Conservation (phyloP, 2,329 filamentous ascomycete genomes). For the Fusarium humuli region DNA sequence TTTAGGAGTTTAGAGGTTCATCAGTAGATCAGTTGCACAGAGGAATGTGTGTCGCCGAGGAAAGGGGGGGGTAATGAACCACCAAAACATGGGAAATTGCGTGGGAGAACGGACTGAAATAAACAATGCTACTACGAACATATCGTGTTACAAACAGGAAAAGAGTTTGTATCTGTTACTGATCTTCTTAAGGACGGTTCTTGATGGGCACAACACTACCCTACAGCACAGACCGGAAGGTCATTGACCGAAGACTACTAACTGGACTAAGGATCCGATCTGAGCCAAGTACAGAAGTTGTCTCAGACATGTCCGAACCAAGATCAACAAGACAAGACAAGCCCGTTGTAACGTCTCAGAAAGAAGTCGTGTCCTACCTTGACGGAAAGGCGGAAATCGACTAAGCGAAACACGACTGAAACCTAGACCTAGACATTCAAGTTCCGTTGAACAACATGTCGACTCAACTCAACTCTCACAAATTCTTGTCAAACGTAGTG, state of each 20-base stretch:
- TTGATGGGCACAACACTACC: slow-evolving; percentile 12
- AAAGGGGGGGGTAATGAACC: slow-evolving; percentile 20
- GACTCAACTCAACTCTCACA: slow-evolving; percentile 25
- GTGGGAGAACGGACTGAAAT: neutral
- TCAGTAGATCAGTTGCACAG: slow-evolving; percentile 21
- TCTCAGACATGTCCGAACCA: slow-evolving; percentile 26
- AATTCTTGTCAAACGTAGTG: slow-evolving; percentile 28
- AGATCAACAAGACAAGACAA: neutral
- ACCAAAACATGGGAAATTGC: slow-evolving; percentile 1
- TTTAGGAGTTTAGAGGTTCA: neutral
- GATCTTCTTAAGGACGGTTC: neutral
- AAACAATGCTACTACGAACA: neutral
- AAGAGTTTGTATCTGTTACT: slow-evolving; percentile 8
- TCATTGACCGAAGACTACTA: slow-evolving; percentile 2
- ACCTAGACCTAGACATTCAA: slow-evolving; percentile 30
- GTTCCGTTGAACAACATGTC: slow-evolving; percentile 16
- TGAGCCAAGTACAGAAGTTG: slow-evolving; percentile 6
- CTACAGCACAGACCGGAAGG: slow-evolving; percentile 28
- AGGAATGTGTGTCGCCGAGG: slow-evolving; percentile 36
- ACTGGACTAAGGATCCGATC: slow-evolving; percentile 7
- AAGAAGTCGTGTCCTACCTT: slow-evolving; percentile 7
- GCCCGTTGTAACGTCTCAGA: slow-evolving; percentile 33
- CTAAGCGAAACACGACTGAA: slow-evolving; percentile 44
- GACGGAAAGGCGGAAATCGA: slow-evolving; percentile 6
- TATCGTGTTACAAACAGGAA: neutral